A percentile compares a stretch with the other conserved stretches of the same genome.
Conservation (phyloP, 208 protist genomes). For the Vickermania ingenoplastis region DNA sequence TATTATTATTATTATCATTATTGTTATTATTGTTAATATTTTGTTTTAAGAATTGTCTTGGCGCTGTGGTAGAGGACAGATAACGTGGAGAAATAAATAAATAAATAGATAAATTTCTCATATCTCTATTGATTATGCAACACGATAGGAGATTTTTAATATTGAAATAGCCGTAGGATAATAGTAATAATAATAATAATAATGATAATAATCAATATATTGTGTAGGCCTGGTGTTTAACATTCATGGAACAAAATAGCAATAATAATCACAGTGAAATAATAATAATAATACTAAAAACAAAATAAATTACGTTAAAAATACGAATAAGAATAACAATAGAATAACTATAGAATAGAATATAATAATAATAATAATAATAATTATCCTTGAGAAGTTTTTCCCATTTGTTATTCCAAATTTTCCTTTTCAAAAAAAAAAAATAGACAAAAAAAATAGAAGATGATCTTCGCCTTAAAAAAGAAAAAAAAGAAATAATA, state of each 20-base stretch:
- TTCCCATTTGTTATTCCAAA: neutral
- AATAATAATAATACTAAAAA: slow-evolving; percentile 8
- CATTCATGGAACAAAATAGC: neutral
- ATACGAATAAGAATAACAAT: slow-evolving; percentile 10
- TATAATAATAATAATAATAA: slow-evolving; percentile 2
- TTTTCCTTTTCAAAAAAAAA: neutral
- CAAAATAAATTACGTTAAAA: slow-evolving; percentile 1
- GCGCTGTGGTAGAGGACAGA: too few relatives aligned
- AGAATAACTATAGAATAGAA: neutral
- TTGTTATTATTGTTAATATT: too few relatives aligned
- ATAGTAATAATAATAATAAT: slow-evolving; percentile 1
- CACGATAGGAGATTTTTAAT: too few relatives aligned
- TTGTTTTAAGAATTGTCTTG: too few relatives aligned
- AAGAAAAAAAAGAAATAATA: slow-evolving; percentile 1
- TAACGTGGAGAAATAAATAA: too few relatives aligned
- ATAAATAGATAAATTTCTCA: too few relatives aligned
- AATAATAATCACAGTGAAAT: neutral
- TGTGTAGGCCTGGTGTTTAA: neutral
- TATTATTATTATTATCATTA: too few relatives aligned
- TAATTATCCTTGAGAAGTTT: slow-evolving; percentile 3
- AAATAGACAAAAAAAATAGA: too few relatives aligned
- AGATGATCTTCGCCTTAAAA: neutral
- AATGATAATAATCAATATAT: slow-evolving; percentile 9
- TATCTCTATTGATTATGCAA: too few relatives aligned
- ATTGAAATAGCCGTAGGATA: too few relatives aligned